Evolutionary conservation across 345 rosid species (phyloP), one percentile per base, ranked within the genome.

Genomic region (Eucalyptus caleyi): DNA sequence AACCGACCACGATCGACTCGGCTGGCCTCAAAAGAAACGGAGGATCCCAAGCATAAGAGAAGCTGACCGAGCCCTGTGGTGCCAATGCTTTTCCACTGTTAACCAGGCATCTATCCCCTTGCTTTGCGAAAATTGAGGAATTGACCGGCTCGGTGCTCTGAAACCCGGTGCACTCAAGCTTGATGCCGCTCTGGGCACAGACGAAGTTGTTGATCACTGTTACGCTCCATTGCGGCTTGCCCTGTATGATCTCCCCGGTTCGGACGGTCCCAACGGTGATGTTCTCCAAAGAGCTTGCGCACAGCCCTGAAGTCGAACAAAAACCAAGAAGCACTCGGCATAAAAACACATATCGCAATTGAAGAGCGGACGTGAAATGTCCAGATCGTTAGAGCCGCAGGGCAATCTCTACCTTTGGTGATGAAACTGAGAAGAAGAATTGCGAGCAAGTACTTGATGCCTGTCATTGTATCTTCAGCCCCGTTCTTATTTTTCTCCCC

Each of bases 41-140:
- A 54, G 93, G 92, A 42, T 93, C 82, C 94, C 92, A 93, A 14
- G 91, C 90, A 49, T 91, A 90, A 51, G 90, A 87, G 90, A 91
- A 90, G 16, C 24, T 24, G 49, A 90, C 62, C 7, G 90, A 51
- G 44, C 51, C 21, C 21, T 19, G 24, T 8, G 87, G 81, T 32
- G 4, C 65, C 54, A 93, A 26, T 80, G 91, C 42, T 5, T 80
- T 80, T 77, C 93, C 92, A 49, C 47, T 59, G 86, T 80, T 87
- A 13, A 92, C 77, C 3, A 91, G 89, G 49, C 93, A 90, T 13
- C 15, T 30, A 19, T 88, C 89, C 59, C 90, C 92, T 82, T 37
- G 88, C 44, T 62, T 18, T 59, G 45, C 27, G 47, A 93, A 34
- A 85, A 87, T 77, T 6, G 59, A 49, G 6, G 87, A 88, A 44